Evolutionary conservation across 306 rosid genomes (phyloP).

Genomic region (Lupinus albus): DNA sequence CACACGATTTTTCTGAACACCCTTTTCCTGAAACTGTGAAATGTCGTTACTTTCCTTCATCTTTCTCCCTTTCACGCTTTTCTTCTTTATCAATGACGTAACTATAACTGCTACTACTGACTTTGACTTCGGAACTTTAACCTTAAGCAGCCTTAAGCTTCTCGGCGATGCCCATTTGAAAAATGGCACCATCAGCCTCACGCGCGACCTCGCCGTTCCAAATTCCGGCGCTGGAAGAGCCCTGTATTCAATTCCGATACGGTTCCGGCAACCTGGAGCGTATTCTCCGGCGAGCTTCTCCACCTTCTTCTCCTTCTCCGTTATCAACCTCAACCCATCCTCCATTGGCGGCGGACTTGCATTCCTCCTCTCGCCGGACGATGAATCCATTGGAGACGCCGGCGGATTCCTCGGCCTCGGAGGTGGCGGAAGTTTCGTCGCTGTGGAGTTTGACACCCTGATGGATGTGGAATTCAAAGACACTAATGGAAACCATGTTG

Average conservation of each 20-base stretch:
- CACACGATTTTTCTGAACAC: background rate
- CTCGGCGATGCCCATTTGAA: conserved; percentile 92
- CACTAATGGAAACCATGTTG: conserved; percentile 94
- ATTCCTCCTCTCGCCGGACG: conserved; percentile 72
- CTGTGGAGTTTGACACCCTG: conserved; percentile 90
- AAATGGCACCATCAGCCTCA: conserved; percentile 78
- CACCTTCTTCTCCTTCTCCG: conserved; percentile 84
- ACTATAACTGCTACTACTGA: conserved; percentile 48
- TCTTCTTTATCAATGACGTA: conserved; percentile 8
- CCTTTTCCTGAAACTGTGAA: conserved; percentile 28
- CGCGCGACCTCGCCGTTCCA: conserved; percentile 94
- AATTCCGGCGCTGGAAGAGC: conserved; percentile 82
- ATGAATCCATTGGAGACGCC: conserved; percentile 59
- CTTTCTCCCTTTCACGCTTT: conserved; percentile 9
- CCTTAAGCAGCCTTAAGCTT: conserved; percentile 68
- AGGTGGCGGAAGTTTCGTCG: conserved; percentile 51
- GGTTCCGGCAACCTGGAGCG: conserved; percentile 63
- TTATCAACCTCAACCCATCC: conserved; percentile 77
- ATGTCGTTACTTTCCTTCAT: conserved; percentile 50
- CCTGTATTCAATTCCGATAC: conserved; percentile 65
- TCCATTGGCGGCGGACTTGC: conserved; percentile 96
- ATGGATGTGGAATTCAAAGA: conserved; percentile 92
- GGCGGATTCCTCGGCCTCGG: conserved; percentile 82
- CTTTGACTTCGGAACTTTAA: conserved; percentile 79
- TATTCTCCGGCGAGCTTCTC: conserved; percentile 63